Conservation (phyloP, 192 early-diverging fungal genomes). For the Entomortierella lignicola region DNA sequence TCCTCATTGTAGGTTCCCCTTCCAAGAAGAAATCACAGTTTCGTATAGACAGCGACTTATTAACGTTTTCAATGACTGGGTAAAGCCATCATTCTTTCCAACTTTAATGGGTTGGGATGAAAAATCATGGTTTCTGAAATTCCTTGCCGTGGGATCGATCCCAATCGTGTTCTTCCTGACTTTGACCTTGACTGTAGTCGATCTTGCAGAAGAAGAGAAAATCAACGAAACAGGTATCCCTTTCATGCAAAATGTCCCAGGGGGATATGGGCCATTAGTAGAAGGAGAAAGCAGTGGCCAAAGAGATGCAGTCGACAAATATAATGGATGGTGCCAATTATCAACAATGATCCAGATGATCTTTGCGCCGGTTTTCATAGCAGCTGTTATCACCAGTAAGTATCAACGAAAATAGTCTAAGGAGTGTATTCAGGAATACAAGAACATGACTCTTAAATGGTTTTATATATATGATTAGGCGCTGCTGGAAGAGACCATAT, state of each 20-base stretch:
- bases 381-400: constrained; percentile 50
- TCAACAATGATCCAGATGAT: constrained; percentile 70
- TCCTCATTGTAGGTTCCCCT: not conserved
- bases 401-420: no score
- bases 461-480: constrained; percentile 15
- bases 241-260: not conserved
- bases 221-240: constrained; percentile 36
- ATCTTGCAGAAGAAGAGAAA: constrained; percentile 51
- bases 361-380: constrained; percentile 66
- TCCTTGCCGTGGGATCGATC: constrained; percentile 60
- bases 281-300: constrained; percentile 15
- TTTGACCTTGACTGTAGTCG: constrained; percentile 74
- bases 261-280: not conserved
- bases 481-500: constrained; percentile 30
- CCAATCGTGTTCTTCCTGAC: constrained; percentile 66
- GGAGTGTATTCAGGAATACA: no score
- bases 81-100: constrained; percentile 63
- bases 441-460: no score
- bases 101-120: constrained; percentile 63
- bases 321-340: constrained; percentile 62
- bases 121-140: constrained; percentile 59
- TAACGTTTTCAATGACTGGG: constrained; percentile 8
- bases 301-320: constrained; percentile 12
- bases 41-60: not conserved
- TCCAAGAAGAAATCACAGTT: not conserved